Evolutionary conservation across 305 asterid species (phyloP).

Genomic region (Ruellia speciosa): DNA sequence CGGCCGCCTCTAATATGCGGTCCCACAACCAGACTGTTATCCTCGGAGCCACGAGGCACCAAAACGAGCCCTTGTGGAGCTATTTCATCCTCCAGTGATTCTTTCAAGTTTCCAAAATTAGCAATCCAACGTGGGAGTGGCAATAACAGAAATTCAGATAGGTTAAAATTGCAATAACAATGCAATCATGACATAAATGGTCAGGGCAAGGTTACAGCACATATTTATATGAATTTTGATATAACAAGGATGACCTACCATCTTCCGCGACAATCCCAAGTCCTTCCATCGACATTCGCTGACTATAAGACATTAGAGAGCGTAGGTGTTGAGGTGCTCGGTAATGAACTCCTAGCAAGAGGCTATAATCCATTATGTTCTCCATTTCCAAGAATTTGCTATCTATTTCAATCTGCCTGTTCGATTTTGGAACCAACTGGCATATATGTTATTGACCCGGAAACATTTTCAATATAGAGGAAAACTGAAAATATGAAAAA

Average conservation of each 20-base stretch:
- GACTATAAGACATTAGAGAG: constrained; percentile 49
- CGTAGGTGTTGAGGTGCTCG: constrained; percentile 93
- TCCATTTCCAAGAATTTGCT: constrained; percentile 89
- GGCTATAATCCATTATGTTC: constrained; percentile 96
- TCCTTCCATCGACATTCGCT: constrained; percentile 49
- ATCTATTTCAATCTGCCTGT: constrained; percentile 89
- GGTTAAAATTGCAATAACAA: not conserved
- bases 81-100: constrained; percentile 81
- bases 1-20: constrained; percentile 88
- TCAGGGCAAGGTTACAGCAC: no score
- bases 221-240: not conserved
- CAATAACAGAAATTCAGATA: constrained; percentile 11
- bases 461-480: not conserved
- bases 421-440: constrained; percentile 21
- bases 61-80: constrained; percentile 86
- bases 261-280: constrained; percentile 86
- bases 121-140: not conserved
- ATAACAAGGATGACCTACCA: constrained; percentile 33
- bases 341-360: constrained; percentile 94
- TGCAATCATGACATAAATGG: no score
- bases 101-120: constrained; percentile 31
- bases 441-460: constrained; percentile 9
- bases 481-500: no score
- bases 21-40: constrained; percentile 62
- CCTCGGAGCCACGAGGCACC: constrained; percentile 71